Percentiles rank a stretch among this genome's conserved stretches.
Conservation (phyloP, 345 rosid species). For the Balakata baccata region DNA sequence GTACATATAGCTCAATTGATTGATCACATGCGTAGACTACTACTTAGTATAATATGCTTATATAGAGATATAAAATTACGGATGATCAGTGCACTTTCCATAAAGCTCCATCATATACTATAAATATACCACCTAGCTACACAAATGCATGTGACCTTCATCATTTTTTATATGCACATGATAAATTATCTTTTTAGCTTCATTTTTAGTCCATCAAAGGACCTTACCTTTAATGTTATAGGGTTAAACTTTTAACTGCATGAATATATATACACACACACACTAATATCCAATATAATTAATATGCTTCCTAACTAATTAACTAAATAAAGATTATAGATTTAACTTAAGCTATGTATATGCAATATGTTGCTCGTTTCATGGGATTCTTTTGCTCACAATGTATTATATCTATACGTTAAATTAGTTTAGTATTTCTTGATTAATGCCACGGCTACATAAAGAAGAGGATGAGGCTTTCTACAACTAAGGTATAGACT, state of each 20-base stretch:
- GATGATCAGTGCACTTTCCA: constrained; percentile 11
- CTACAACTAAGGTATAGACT: not conserved
- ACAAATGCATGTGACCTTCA: constrained; percentile 33
- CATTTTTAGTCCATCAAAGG: not conserved
- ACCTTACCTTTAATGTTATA: too few species aligned
- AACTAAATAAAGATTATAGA: too few species aligned
- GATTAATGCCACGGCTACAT: too few species aligned
- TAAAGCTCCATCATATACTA: constrained; percentile 34
- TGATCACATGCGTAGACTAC: constrained; percentile 9
- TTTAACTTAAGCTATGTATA: not conserved
- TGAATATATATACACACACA: too few species aligned
- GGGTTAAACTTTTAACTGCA: too few species aligned
- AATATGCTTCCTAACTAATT: not conserved
- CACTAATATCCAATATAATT: too few species aligned
- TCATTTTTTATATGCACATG: constrained; percentile 27
- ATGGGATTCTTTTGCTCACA: too few species aligned
- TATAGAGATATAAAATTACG: constrained; percentile 18
- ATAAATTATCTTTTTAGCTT: not conserved
- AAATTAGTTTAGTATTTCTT: too few species aligned
- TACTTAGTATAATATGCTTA: not conserved
- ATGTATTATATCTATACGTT: too few species aligned
- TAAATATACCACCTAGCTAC: constrained; percentile 29
- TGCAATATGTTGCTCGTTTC: not conserved
- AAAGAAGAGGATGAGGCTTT: not conserved
- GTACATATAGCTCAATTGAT: not conserved